phyloP scores from a whole-genome alignment of 2,329 filamentous ascomycete species.

The Neurospora crassa region DNA sequence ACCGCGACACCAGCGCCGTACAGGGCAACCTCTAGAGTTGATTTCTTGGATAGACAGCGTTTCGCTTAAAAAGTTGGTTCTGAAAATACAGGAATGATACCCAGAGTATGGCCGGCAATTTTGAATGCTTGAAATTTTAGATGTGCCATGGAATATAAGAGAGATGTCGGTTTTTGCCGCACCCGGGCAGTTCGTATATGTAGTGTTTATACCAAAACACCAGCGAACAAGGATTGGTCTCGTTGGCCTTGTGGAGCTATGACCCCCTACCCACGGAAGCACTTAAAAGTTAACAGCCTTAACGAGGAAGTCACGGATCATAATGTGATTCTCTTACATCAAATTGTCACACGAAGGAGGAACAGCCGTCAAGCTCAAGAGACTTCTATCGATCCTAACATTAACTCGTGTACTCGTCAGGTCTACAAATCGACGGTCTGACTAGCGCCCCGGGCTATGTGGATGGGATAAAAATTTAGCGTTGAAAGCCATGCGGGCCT shows the following conservation, averaged over 20 bases:
- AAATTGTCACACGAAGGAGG: not conserved
- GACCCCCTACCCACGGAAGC: not conserved
- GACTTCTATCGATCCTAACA: not conserved
- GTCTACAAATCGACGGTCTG: too few relatives aligned
- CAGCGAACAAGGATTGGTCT: not conserved
- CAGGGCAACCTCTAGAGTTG: slow-evolving; percentile 17
- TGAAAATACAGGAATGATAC: not conserved
- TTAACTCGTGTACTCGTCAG: too few relatives aligned
- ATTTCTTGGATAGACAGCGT: not conserved
- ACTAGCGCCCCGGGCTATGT: not conserved
- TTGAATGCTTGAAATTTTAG: not conserved
- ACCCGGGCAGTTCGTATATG: not conserved
- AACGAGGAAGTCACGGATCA: not conserved
- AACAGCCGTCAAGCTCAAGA: not conserved
- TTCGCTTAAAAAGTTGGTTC: not conserved
- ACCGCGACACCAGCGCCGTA: slow-evolving; percentile 13
- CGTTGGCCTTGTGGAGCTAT: not conserved
- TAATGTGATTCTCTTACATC: not conserved
- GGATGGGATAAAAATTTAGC: not conserved
- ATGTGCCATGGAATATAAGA: not conserved
- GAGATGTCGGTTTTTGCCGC: not conserved
- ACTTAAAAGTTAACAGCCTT: too few relatives aligned
- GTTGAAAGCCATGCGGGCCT: not conserved
- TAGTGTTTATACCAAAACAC: not conserved
- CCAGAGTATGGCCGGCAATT: not conserved